Conservation (phyloP, 116 monocot genomes). For the Cymodocea nodosa region DNA sequence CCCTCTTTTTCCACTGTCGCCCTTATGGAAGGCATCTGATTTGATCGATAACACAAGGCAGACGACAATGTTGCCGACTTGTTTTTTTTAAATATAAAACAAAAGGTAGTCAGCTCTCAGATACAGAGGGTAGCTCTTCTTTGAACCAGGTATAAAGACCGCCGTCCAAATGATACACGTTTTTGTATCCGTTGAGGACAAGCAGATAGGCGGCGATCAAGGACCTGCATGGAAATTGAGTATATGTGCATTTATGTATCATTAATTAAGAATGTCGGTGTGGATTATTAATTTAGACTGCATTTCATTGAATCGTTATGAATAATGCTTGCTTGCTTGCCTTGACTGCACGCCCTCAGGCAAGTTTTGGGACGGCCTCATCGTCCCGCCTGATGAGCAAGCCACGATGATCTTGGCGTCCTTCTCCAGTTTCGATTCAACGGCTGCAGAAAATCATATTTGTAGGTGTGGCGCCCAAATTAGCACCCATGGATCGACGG, state of each 20-base stretch:
- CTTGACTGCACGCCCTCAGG: conserved; percentile 89
- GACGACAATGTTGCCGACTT: too few relatives aligned
- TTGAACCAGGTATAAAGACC: conserved; percentile 82
- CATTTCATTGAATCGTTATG: too few relatives aligned
- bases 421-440: conserved; percentile 72
- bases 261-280: too few relatives aligned
- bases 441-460: conserved; percentile 27
- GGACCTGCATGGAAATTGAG: conserved; percentile 19
- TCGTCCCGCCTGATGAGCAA: conserved; percentile 79
- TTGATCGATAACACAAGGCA: too few relatives aligned
- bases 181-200: conserved; percentile 74
- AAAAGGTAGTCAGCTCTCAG: conserved; percentile 19
- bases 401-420: conserved; percentile 95
- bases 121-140: conserved; percentile 46
- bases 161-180: conserved; percentile 78
- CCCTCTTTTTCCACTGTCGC: too few relatives aligned
- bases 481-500: too few relatives aligned
- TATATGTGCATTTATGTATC: too few relatives aligned
- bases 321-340: too few relatives aligned
- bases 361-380: conserved; percentile 75
- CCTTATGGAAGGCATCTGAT: too few relatives aligned
- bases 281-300: too few relatives aligned
- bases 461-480: too few relatives aligned
- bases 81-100: too few relatives aligned
- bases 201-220: conserved; percentile 80